Percentiles rank a stretch among this genome's conserved stretches.
phyloP scores from a whole-genome alignment of 768 basidiomycete species.

The Boletus speciosus region DNA sequence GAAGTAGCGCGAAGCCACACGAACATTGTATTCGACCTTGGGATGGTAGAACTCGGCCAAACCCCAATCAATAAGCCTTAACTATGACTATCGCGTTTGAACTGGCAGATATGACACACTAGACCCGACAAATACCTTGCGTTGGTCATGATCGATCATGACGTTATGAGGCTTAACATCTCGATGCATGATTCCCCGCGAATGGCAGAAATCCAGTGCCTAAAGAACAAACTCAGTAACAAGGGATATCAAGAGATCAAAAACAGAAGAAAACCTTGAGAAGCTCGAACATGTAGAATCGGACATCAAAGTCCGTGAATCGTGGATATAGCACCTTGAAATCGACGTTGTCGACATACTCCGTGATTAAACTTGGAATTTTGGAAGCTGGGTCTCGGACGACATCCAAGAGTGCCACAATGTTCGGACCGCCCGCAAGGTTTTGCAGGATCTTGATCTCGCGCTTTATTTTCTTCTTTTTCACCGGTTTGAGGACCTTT shows the following conservation, averaged over 20 bases:
- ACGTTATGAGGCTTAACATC: conserved; percentile 99
- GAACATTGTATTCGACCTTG: conserved; percentile 96
- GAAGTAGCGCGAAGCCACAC: conserved; percentile 96
- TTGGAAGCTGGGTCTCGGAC: conserved; percentile 95
- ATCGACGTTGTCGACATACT: conserved; percentile 98
- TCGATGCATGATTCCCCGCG: conserved; percentile 97
- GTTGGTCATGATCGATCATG: conserved; percentile 98
- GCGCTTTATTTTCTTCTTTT: conserved; percentile 99
- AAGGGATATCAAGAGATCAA: conserved; percentile 1
- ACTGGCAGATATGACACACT: conserved; percentile 5
- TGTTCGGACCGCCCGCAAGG: conserved; percentile 91
- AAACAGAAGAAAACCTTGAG: conserved; percentile 61
- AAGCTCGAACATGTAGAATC: conserved; percentile 95
- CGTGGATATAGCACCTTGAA: conserved; percentile 96
- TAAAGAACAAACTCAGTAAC: conserved; percentile 26
- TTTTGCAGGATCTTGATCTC: conserved; percentile 99
- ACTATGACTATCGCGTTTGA: conserved; percentile 41
- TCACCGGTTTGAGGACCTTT: conserved; percentile 97
- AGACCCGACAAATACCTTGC: conserved; percentile 57
- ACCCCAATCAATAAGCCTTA: conserved; percentile 98
- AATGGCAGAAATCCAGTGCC: conserved; percentile 97
- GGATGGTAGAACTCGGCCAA: conserved; percentile 98
- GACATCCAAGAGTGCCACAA: conserved; percentile 90
- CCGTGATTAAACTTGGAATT: conserved; percentile 94
- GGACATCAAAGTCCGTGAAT: conserved; percentile 92